phyloP scores from a whole-genome alignment of 2,329 filamentous ascomycete species.

The Xylariaceae sp. region DNA sequence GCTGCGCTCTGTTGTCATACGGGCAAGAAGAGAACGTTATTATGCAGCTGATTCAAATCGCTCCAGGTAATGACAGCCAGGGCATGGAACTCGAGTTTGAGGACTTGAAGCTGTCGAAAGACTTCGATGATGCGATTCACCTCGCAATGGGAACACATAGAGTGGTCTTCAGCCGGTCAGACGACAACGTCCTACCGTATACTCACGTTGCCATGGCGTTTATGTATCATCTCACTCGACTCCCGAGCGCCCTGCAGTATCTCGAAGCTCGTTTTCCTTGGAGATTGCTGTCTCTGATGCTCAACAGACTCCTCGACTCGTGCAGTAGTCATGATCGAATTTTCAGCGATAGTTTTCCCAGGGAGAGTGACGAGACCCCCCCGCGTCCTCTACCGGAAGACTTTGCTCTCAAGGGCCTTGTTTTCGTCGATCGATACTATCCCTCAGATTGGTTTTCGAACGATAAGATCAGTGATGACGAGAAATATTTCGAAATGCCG shows the following conservation, averaged over 20 bases:
- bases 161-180: constrained; percentile 48
- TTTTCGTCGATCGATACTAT: constrained; percentile 57
- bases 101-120: constrained; percentile 11
- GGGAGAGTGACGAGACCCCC: constrained; percentile 38
- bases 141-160: constrained; percentile 28
- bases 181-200: constrained; percentile 59
- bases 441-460: constrained; percentile 55
- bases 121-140: constrained; percentile 25
- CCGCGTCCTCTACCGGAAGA: constrained; percentile 64
- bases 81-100: constrained; percentile 25
- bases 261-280: constrained; percentile 50
- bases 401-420: constrained; percentile 59
- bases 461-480: constrained; percentile 61
- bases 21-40: constrained; percentile 48
- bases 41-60: constrained; percentile 37
- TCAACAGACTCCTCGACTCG: constrained; percentile 38
- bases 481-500: constrained; percentile 58
- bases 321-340: constrained; percentile 36
- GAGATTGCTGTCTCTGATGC: constrained; percentile 42
- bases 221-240: constrained; percentile 43
- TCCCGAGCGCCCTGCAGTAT: constrained; percentile 40
- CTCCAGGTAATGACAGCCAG: constrained; percentile 29
- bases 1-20: constrained; percentile 50
- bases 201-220: constrained; percentile 61
- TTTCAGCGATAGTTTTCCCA: constrained; percentile 44